Conservation (phyloP, 1,284 basidiomycete genomes). For the Hymenochaete sp. region DNA sequence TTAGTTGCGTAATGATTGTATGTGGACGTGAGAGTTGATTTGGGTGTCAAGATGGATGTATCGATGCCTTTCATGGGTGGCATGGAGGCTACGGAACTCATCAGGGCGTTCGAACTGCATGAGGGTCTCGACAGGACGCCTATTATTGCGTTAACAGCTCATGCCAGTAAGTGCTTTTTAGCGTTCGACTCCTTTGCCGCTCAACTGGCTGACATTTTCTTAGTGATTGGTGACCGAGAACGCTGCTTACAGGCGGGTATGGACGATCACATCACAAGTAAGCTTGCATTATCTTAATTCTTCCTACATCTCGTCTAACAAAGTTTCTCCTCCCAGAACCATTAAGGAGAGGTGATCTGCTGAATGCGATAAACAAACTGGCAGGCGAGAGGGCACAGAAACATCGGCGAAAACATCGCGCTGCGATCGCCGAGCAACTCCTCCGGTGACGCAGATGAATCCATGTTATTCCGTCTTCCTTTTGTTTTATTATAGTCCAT, state of each 20-base stretch:
- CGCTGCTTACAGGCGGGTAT: conserved; percentile 88
- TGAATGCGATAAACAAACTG: conserved; percentile 72
- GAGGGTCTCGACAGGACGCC: conserved; percentile 71
- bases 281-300: conserved; percentile 22
- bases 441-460: conserved; percentile 5
- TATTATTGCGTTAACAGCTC: conserved; percentile 92
- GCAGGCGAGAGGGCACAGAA: conserved; percentile 36
- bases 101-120: conserved; percentile 74
- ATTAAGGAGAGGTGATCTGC: conserved; percentile 60
- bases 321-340: conserved; percentile 44
- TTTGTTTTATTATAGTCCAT: not conserved
- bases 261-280: conserved; percentile 74
- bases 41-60: conserved; percentile 78
- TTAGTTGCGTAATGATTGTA: not conserved
- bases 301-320: not conserved
- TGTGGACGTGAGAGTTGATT: conserved; percentile 6
- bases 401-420: conserved; percentile 13
- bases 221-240: conserved; percentile 94
- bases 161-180: conserved; percentile 60
- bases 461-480: not conserved
- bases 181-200: conserved; percentile 9
- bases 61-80: conserved; percentile 97
- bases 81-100: conserved; percentile 82
- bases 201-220: conserved; percentile 19
- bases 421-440: conserved; percentile 6